Evolutionary conservation across 2,329 filamentous ascomycete species (phyloP).

Genomic region (Pleoardoris graminearum): DNA sequence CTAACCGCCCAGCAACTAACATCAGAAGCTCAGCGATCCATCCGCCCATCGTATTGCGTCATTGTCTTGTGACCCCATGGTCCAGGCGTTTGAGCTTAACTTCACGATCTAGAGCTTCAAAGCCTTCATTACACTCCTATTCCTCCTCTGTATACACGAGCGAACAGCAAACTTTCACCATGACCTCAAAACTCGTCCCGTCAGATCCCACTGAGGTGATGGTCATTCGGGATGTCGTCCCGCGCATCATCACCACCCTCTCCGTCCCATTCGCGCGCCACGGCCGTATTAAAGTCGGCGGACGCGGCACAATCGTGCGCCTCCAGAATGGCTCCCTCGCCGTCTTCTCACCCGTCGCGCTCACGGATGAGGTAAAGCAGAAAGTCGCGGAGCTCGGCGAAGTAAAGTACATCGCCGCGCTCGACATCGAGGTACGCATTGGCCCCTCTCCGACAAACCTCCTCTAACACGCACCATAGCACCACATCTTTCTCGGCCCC

Average conservation of each 20-base stretch:
- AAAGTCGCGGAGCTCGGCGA: slow-evolving; percentile 61
- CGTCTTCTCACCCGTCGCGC: slow-evolving; percentile 87
- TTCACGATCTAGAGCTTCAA: slow-evolving; percentile 19
- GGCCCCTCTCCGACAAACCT: background rate
- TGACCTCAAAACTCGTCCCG: slow-evolving; percentile 49
- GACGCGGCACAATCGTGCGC: slow-evolving; percentile 82
- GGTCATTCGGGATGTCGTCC: slow-evolving; percentile 84
- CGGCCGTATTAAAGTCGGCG: slow-evolving; percentile 79
- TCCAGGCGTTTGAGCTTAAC: slow-evolving; percentile 18
- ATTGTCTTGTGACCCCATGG: slow-evolving; percentile 6
- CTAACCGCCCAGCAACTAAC: background rate
- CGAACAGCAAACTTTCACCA: slow-evolving; percentile 18
- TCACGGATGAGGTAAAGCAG: slow-evolving; percentile 75
- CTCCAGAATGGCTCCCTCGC: slow-evolving; percentile 77
- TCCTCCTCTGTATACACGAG: background rate
- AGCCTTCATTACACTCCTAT: background rate
- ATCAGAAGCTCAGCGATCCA: background rate
- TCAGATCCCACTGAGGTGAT: slow-evolving; percentile 79
- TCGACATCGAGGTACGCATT: slow-evolving; percentile 68
- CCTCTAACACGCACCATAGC: slow-evolving; percentile 45
- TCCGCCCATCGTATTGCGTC: slow-evolving; percentile 10
- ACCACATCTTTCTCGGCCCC: slow-evolving; percentile 88
- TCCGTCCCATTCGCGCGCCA: slow-evolving; percentile 84
- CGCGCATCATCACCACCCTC: slow-evolving; percentile 71
- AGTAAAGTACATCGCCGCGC: slow-evolving; percentile 82